These are phyloP conservation scores for Sedum album DNA, from an alignment of 164 flowering plant species.

Conservation along the genomic window DNA sequence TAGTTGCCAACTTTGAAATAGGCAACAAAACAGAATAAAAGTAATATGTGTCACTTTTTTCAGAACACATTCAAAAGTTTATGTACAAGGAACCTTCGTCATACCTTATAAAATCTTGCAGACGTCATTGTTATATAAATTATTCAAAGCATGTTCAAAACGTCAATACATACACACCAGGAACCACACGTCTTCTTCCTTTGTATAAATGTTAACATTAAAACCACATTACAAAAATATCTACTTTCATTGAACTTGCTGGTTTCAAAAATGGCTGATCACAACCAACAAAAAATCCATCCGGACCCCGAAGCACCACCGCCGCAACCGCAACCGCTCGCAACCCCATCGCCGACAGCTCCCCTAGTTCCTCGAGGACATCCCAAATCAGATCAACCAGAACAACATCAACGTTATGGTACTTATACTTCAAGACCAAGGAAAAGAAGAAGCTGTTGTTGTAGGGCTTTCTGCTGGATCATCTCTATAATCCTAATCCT, in stretches of 20 bases:
- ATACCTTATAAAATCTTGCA: too few species aligned
- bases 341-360: conserved; percentile 18
- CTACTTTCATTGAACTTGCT: background rate
- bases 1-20: too few species aligned
- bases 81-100: too few species aligned
- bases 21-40: too few species aligned
- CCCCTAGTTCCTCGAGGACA: conserved; percentile 31
- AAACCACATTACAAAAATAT: background rate
- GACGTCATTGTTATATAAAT: too few species aligned
- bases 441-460: conserved; percentile 28
- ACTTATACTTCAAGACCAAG: conserved; percentile 23
- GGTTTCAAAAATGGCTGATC: conserved; percentile 32
- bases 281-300: conserved; percentile 29
- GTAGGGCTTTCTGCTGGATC: conserved; percentile 61
- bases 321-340: conserved; percentile 23
- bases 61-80: too few species aligned
- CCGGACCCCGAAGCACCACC: conserved; percentile 33
- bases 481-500: conserved; percentile 32
- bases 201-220: background rate
- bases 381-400: conserved; percentile 18
- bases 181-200: background rate
- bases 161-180: background rate
- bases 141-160: background rate
- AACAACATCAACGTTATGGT: background rate
- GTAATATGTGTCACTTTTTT: too few species aligned